Evolutionary conservation across 139 green algal species (phyloP).

Genomic region (Tetraselmis striata): DNA sequence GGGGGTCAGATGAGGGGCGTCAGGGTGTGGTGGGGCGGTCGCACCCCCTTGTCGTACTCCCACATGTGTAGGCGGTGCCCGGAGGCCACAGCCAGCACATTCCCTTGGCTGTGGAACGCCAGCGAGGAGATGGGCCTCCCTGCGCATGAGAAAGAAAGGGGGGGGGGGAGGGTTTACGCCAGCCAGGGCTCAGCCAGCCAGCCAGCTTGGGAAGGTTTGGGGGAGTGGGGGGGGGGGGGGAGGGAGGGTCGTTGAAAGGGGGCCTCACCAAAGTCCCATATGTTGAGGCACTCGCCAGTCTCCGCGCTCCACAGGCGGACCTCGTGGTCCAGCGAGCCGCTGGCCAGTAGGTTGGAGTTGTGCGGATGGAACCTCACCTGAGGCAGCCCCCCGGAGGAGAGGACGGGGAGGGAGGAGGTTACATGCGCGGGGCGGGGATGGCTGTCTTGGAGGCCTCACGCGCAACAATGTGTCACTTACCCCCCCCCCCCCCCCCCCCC

Average conservation of each 20-base stretch:
- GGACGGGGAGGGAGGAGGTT: no score
- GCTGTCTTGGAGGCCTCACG: no score
- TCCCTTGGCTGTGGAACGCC: constrained; percentile 61
- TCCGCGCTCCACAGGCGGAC: constrained; percentile 68
- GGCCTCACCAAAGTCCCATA: constrained; percentile 59
- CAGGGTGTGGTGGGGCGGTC: constrained; percentile 29
- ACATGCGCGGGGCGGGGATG: no score
- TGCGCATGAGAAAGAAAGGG: constrained; percentile 20
- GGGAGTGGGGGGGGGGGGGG: no score
- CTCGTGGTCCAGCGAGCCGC: constrained; percentile 75
- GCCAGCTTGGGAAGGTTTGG: no score
- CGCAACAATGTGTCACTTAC: no score
- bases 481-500: no score
- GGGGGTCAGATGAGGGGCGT: no score
- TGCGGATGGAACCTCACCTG: constrained; percentile 77
- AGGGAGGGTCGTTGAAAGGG: no score
- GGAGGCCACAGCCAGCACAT: constrained; percentile 70
- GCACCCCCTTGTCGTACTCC: constrained; percentile 41
- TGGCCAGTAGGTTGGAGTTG: constrained; percentile 61
- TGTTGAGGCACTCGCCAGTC: constrained; percentile 53
- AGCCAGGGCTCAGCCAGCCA: no score
- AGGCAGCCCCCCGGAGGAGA: no score
- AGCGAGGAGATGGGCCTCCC: constrained; percentile 80
- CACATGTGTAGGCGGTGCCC: constrained; percentile 74
- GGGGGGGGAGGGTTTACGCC: neutral